phyloP scores from a whole-genome alignment of 2,329 filamentous ascomycete species.

The Aspergillus viridinutans region DNA sequence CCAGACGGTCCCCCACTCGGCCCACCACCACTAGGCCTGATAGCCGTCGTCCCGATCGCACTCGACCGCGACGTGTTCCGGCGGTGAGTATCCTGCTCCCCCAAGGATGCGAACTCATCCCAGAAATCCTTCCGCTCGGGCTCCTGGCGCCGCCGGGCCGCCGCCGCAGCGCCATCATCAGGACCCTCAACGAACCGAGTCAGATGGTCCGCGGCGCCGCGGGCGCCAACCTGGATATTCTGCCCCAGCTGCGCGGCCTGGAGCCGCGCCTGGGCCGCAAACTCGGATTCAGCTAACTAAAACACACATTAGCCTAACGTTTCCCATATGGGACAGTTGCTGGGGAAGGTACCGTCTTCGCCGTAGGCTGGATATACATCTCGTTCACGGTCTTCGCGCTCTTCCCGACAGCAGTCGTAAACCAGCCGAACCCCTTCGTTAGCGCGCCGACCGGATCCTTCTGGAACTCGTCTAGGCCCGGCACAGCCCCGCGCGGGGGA shows the following conservation, averaged over 20 bases:
- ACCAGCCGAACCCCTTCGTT: conserved; percentile 92
- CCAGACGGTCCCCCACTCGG: conserved; percentile 8
- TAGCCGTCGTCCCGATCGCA: conserved; percentile 60
- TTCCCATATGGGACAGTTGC: neutral
- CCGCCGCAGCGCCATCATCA: conserved; percentile 46
- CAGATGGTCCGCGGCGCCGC: conserved; percentile 73
- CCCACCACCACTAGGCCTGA: conserved; percentile 48
- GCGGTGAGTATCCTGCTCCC: conserved; percentile 30
- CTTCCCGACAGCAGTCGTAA: conserved; percentile 80
- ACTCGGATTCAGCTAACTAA: conserved; percentile 74
- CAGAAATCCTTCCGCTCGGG: conserved; percentile 78
- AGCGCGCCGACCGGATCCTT: conserved; percentile 84
- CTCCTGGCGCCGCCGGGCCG: conserved; percentile 44
- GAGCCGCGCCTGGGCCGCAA: conserved; percentile 66
- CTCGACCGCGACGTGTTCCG: conserved; percentile 40
- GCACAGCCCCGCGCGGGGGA: conserved; percentile 27
- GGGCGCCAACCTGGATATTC: conserved; percentile 63
- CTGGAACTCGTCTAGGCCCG: conserved; percentile 81
- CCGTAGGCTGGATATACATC: conserved; percentile 86
- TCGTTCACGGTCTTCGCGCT: conserved; percentile 89
- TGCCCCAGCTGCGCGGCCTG: conserved; percentile 52
- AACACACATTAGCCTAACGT: neutral
- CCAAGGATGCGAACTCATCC: conserved; percentile 78
- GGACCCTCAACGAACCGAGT: conserved; percentile 82
- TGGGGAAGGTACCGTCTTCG: conserved; percentile 63